These are phyloP conservation scores for Viridothelium virens DNA, from an alignment of 495 filamentous ascomycete genomes.

Conservation along the genomic window DNA sequence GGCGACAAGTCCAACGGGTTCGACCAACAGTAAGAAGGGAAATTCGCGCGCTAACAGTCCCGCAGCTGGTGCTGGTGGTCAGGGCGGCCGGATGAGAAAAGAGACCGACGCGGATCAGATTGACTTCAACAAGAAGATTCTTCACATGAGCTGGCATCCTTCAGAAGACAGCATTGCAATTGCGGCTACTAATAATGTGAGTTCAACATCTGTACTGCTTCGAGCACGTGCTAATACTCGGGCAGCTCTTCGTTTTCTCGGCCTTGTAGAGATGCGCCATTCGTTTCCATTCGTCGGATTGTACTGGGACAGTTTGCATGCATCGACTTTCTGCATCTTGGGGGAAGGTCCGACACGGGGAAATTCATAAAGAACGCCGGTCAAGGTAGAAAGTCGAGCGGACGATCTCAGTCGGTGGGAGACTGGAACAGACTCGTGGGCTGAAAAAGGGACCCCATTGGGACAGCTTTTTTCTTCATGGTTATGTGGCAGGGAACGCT, in stretches of 20 bases:
- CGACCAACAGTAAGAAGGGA: constrained; percentile 64
- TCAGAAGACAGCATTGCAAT: constrained; percentile 99
- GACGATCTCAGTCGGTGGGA: background rate
- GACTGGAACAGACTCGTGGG: background rate
- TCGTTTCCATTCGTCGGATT: background rate
- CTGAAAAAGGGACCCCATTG: background rate
- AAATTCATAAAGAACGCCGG: background rate
- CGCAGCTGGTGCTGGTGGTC: constrained; percentile 62
- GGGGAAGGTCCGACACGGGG: background rate
- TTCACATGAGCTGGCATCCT: constrained; percentile 99
- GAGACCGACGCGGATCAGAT: constrained; percentile 99
- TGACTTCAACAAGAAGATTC: constrained; percentile 99
- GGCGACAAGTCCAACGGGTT: constrained; percentile 58
- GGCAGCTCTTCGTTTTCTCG: constrained; percentile 94
- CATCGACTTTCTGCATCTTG: constrained; percentile 7
- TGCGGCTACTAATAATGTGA: constrained; percentile 97
- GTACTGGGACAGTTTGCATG: constrained; percentile 11
- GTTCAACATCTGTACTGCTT: constrained; percentile 31
- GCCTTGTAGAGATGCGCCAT: constrained; percentile 57
- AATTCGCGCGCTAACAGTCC: constrained; percentile 83
- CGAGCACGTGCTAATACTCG: constrained; percentile 26
- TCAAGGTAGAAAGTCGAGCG: background rate
- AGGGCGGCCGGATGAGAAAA: constrained; percentile 92
- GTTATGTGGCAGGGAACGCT: background rate
- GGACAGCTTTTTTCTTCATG: background rate